Evolutionary conservation across 2,329 filamentous ascomycete species (phyloP).

Genomic region (Fusarium sp.): DNA sequence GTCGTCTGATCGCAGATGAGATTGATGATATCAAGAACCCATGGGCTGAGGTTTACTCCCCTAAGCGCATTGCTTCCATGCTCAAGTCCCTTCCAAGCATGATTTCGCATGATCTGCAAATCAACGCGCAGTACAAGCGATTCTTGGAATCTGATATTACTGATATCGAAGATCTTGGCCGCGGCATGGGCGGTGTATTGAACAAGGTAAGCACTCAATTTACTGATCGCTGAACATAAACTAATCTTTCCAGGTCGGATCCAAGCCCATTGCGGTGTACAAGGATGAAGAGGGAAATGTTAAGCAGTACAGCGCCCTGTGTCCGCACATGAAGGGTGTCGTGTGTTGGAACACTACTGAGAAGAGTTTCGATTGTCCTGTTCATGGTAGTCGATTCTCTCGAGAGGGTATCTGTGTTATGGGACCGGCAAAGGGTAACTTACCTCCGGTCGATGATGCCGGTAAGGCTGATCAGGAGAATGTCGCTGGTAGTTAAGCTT

Average conservation of each 20-base stretch:
- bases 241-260: constrained; percentile 8
- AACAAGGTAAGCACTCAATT: constrained; percentile 50
- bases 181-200: constrained; percentile 63
- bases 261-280: constrained; percentile 65
- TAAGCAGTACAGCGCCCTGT: constrained; percentile 63
- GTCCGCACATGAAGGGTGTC: constrained; percentile 66
- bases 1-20: constrained; percentile 63
- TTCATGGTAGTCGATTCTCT: constrained; percentile 55
- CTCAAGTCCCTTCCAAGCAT: constrained; percentile 58
- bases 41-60: constrained; percentile 63
- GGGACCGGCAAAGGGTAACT: constrained; percentile 26
- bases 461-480: constrained; percentile 10
- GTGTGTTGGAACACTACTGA: constrained; percentile 66
- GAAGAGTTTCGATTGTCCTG: constrained; percentile 66
- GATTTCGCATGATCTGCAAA: constrained; percentile 63
- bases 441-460: constrained; percentile 7
- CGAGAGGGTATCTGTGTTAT: constrained; percentile 35
- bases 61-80: constrained; percentile 59
- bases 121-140: constrained; percentile 67
- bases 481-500: constrained; percentile 4
- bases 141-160: constrained; percentile 63
- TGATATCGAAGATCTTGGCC: constrained; percentile 65
- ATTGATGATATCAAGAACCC: constrained; percentile 61
- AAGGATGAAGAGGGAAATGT: constrained; percentile 65
- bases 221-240: accelerated